Conservation (phyloP, 2,329 filamentous ascomycete species). For the Colletotrichum cordylinicola region DNA sequence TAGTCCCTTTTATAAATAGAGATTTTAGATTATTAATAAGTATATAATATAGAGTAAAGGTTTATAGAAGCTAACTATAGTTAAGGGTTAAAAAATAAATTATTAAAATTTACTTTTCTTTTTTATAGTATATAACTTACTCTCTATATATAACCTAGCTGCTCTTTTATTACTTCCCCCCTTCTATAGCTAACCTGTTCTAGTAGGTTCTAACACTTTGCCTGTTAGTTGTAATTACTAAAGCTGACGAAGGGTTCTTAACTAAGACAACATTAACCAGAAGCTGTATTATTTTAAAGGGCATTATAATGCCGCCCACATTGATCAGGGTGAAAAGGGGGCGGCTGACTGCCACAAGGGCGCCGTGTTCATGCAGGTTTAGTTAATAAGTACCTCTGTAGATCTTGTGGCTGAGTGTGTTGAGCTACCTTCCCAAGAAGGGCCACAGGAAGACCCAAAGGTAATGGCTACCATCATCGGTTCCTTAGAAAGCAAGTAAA, state of each 20-base stretch:
- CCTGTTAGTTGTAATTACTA: background rate
- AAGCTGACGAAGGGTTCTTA: background rate
- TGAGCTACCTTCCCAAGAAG: background rate
- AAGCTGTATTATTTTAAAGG: background rate
- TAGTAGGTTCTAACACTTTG: too few species aligned
- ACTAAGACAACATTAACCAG: background rate
- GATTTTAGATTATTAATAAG: too few species aligned
- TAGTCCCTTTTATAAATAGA: too few species aligned
- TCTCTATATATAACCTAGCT: too few species aligned
- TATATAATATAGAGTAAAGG: too few species aligned
- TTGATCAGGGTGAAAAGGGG: background rate
- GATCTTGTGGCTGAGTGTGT: background rate
- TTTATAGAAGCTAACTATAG: too few species aligned
- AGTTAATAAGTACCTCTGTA: background rate
- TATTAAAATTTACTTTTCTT: too few species aligned
- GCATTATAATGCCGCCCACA: rapidly evolving
- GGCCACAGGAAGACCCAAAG: background rate
- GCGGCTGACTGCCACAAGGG: background rate
- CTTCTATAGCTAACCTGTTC: too few species aligned
- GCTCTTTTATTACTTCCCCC: too few species aligned
- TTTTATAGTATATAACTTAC: rapidly evolving
- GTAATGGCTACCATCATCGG: rapidly evolving
- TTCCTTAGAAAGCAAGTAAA: background rate
- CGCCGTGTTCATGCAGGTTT: background rate
- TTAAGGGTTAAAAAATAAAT: too few species aligned